A percentile compares a stretch with the other conserved stretches of the same genome.
Conservation (phyloP, 225 moss, liverwort and hornwort species). For the Pseudoscleropodium purum region DNA sequence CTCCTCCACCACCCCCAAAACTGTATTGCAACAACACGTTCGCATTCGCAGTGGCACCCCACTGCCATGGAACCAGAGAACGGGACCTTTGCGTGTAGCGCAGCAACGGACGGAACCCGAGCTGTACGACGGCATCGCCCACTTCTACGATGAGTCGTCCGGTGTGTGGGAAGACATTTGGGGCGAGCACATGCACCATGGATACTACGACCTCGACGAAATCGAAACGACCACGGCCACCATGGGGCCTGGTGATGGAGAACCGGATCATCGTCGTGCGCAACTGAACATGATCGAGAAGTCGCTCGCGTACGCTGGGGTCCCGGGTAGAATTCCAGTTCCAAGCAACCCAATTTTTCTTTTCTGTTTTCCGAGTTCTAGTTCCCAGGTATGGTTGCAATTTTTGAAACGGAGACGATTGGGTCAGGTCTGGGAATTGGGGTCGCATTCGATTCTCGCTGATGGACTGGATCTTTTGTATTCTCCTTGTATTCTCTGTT, state of each 20-base stretch:
- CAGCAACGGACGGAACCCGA: conserved; percentile 60
- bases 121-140: conserved; percentile 89
- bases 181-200: conserved; percentile 99
- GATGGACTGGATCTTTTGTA: neutral
- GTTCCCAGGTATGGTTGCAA: neutral
- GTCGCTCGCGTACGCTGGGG: conserved; percentile 64
- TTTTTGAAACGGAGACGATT: neutral
- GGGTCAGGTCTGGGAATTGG: neutral
- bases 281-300: conserved; percentile 96
- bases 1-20: neutral
- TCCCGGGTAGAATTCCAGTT: conserved; percentile 40
- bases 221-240: neutral
- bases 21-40: neutral
- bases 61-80: neutral
- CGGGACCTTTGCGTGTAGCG: neutral
- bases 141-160: conserved; percentile 88
- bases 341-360: neutral
- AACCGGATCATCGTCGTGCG: conserved; percentile 46
- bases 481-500: neutral
- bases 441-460: neutral
- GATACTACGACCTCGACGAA: conserved; percentile 44
- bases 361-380: neutral
- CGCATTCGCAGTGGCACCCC: neutral
- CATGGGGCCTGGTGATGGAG: neutral
- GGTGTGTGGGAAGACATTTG: conserved; percentile 93